These are phyloP conservation scores for Hemisphaericaspora subhashii DNA, from an alignment of 1,139 yeast genomes.

Conservation along the genomic window DNA sequence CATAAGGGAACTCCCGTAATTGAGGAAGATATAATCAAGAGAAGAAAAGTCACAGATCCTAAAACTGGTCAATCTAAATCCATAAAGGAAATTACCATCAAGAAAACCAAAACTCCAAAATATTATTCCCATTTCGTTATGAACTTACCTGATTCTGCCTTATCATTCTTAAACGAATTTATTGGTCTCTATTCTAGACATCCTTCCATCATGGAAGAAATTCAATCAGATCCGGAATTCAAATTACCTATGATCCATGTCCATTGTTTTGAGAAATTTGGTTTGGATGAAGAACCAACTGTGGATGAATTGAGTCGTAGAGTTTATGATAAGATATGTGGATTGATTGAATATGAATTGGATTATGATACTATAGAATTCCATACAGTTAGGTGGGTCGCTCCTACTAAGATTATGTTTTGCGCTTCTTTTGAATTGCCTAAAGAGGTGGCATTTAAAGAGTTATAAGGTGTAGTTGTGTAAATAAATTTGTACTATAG, in stretches of 20 bases:
- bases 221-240: constrained; percentile 41
- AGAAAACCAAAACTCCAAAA: constrained; percentile 51
- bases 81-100: constrained; percentile 28
- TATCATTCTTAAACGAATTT: constrained; percentile 78
- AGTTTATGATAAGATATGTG: constrained; percentile 59
- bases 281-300: constrained; percentile 62
- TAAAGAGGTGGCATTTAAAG: constrained; percentile 65
- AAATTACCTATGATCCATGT: constrained; percentile 77
- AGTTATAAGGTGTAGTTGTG: constrained; percentile 2
- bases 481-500: not conserved
- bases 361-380: constrained; percentile 52
- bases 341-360: constrained; percentile 50
- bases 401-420: constrained; percentile 96
- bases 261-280: constrained; percentile 89
- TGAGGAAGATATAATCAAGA: constrained; percentile 29
- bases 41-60: constrained; percentile 30
- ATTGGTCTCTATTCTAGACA: constrained; percentile 60
- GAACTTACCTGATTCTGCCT: constrained; percentile 94
- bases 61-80: constrained; percentile 12
- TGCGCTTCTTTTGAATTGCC: constrained; percentile 84
- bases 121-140: constrained; percentile 76
- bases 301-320: constrained; percentile 70
- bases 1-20: constrained; percentile 22
- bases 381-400: constrained; percentile 88
- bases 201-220: constrained; percentile 33